Percentiles rank a stretch among this genome's conserved stretches.
phyloP scores from a whole-genome alignment of 805 yeast genomes.

The Ogataea angusta region DNA sequence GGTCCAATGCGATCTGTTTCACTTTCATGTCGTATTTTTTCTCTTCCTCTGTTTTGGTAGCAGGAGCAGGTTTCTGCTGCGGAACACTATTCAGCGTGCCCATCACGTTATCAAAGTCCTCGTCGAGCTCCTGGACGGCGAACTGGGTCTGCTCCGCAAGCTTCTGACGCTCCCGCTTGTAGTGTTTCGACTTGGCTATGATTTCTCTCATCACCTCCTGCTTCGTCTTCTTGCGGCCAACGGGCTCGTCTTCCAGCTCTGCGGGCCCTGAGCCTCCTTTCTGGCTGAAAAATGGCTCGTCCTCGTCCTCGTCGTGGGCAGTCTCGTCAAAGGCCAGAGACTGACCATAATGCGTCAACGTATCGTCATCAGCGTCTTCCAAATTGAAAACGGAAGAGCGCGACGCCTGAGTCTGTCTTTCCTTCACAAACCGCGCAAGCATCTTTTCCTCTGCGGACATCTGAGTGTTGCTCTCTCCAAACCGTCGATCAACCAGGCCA shows the following conservation, averaged over 20 bases:
- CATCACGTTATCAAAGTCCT: conserved; percentile 69
- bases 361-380: conserved; percentile 61
- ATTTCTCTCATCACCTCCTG: conserved; percentile 85
- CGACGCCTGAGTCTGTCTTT: conserved; percentile 63
- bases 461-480: conserved; percentile 77
- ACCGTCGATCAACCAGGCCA: conserved; percentile 78
- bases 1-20: conserved; percentile 62
- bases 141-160: conserved; percentile 58
- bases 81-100: conserved; percentile 29
- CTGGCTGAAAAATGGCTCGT: conserved; percentile 32
- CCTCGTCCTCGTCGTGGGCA: conserved; percentile 19
- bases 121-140: conserved; percentile 65
- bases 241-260: conserved; percentile 32
- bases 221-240: conserved; percentile 66
- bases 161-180: conserved; percentile 72
- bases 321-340: conserved; percentile 54
- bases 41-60: conserved; percentile 41
- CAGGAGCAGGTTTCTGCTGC: conserved; percentile 24
- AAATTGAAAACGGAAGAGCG: conserved; percentile 65
- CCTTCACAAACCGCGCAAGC: conserved; percentile 92
- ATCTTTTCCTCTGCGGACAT: conserved; percentile 88
- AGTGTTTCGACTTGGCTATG: conserved; percentile 75
- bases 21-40: conserved; percentile 63
- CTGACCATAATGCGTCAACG: conserved; percentile 78
- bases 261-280: conserved; percentile 33